These are phyloP conservation scores for Lotmaria passim DNA, from an alignment of 208 protist species.

Conservation along the genomic window DNA sequence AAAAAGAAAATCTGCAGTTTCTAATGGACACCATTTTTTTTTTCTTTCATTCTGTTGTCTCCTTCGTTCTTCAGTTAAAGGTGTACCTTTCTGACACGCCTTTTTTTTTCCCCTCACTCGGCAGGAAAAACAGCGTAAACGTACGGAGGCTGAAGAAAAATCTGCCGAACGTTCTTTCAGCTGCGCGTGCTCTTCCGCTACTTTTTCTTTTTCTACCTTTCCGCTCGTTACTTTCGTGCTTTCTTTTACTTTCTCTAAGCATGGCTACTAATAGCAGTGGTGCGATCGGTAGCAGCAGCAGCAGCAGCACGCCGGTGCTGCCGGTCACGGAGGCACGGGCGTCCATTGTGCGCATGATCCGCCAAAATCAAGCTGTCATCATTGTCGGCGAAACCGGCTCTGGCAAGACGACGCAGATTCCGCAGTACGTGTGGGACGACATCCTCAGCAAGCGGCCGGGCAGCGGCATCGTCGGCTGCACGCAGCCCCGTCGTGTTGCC, in stretches of 20 bases:
- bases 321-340: conserved; percentile 78
- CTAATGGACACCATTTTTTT: too few species aligned
- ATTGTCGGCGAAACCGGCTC: conserved; percentile 95
- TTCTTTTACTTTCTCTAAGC: too few species aligned
- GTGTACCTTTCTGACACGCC: not conserved
- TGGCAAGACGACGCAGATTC: too few species aligned
- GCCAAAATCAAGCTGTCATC: conserved; percentile 83
- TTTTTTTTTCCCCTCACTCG: conserved; percentile 7
- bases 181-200: too few species aligned
- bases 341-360: conserved; percentile 84
- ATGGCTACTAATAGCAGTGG: conserved; percentile 12
- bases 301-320: conserved; percentile 31
- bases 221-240: too few species aligned
- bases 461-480: conserved; percentile 91
- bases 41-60: too few species aligned
- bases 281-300: conserved; percentile 2
- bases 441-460: conserved; percentile 52
- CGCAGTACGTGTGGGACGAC: conserved; percentile 94
- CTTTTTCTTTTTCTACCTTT: too few species aligned
- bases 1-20: too few species aligned
- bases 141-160: too few species aligned
- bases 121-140: too few species aligned
- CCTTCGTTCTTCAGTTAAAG: not conserved
- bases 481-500: conserved; percentile 97
- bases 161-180: too few species aligned